Conservation (phyloP, 2,329 filamentous ascomycete genomes). For the Xylariales sp. region DNA sequence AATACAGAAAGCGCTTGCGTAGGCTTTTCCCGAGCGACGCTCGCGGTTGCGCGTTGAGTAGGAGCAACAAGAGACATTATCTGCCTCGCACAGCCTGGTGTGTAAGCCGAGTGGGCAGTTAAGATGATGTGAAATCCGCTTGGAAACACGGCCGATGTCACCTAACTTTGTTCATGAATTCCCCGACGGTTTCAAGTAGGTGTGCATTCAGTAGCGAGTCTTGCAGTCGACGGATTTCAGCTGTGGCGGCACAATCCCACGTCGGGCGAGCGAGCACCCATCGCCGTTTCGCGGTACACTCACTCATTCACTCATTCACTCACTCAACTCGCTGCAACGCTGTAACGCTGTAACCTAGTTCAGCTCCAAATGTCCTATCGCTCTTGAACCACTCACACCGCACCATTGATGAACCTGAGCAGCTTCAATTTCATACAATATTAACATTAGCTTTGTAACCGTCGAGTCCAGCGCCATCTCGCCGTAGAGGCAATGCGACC, state of each 20-base stretch:
- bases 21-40: not conserved
- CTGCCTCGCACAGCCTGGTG: constrained; percentile 22
- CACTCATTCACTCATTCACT: not conserved
- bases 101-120: constrained; percentile 13
- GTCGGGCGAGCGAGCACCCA: constrained; percentile 7
- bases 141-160: constrained; percentile 28
- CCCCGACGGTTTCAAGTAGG: constrained; percentile 32
- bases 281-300: constrained; percentile 25
- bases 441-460: not conserved
- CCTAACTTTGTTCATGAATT: constrained; percentile 15
- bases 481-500: not conserved
- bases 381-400: not conserved
- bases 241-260: constrained; percentile 34
- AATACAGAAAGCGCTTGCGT: not conserved
- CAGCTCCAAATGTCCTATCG: not conserved
- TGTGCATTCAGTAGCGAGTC: constrained; percentile 23
- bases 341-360: constrained; percentile 23
- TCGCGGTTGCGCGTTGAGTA: not conserved
- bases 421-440: not conserved
- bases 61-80: constrained; percentile 8
- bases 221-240: constrained; percentile 27
- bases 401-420: not conserved
- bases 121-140: constrained; percentile 20
- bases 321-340: too few relatives aligned
- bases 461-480: not conserved